Conservation (phyloP, 345 rosid genomes). For the Salix arbutifolia region DNA sequence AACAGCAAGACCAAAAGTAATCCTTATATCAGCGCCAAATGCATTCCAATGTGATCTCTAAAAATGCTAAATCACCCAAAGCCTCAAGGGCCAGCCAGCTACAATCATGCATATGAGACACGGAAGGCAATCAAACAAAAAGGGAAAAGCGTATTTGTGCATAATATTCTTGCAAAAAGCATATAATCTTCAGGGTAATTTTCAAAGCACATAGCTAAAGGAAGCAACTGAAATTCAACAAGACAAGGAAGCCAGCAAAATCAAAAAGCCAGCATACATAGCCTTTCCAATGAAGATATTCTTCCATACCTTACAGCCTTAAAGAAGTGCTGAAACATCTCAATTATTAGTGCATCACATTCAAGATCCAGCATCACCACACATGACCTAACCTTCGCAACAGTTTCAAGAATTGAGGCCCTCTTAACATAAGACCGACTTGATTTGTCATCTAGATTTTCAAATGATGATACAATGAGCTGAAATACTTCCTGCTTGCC, state of each 20-base stretch:
- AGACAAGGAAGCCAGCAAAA: not conserved
- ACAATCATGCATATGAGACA: not conserved
- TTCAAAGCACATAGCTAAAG: not conserved
- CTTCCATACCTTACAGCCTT: constrained; percentile 64
- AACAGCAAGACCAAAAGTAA: not conserved
- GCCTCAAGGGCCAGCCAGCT: not conserved
- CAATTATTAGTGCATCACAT: constrained; percentile 72
- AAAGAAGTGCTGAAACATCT: constrained; percentile 91
- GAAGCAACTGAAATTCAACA: not conserved
- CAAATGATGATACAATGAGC: constrained; percentile 86
- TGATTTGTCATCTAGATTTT: constrained; percentile 59
- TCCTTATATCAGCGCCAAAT: not conserved
- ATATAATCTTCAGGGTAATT: not conserved
- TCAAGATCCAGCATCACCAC: constrained; percentile 98
- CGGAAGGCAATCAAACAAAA: not conserved
- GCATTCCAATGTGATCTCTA: not conserved
- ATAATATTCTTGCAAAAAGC: not conserved
- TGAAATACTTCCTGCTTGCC: constrained; percentile 75
- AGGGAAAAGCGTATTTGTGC: not conserved
- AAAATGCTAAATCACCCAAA: not conserved
- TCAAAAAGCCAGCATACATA: not conserved
- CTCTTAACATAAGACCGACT: constrained; percentile 70
- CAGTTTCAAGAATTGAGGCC: constrained; percentile 87
- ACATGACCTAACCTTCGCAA: constrained; percentile 90
- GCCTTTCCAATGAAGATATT: constrained; percentile 1